Evolutionary conservation across 768 basidiomycete species (phyloP).

Genomic region (Gymnopilus junonius): DNA sequence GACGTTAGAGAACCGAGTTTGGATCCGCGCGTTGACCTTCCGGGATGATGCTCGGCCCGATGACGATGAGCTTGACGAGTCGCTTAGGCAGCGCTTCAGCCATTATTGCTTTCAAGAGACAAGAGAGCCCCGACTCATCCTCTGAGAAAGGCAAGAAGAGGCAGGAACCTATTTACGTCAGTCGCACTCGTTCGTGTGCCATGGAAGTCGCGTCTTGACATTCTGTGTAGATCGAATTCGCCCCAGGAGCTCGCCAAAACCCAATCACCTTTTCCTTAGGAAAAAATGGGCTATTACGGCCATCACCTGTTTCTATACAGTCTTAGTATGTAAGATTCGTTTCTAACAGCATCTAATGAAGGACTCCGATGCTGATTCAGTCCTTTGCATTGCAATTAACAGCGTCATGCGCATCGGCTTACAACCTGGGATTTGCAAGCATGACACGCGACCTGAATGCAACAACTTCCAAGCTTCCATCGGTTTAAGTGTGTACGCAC

Average conservation of each 20-base stretch:
- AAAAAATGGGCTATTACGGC: conserved; percentile 53
- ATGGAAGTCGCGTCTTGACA: not conserved
- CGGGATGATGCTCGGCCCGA: conserved; percentile 29
- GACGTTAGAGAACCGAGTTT: conserved; percentile 36
- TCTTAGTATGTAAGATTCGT: conserved; percentile 48
- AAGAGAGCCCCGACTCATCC: not conserved
- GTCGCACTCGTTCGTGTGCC: conserved; percentile 7
- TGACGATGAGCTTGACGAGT: conserved; percentile 36
- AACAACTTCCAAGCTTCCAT: conserved; percentile 47
- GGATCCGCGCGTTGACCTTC: conserved; percentile 41
- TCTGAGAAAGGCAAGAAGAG: conserved; percentile 16
- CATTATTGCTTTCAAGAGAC: conserved; percentile 30
- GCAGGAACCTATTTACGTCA: conserved; percentile 25
- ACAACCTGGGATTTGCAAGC: conserved; percentile 57
- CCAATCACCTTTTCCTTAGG: conserved; percentile 42
- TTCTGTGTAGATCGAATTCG: conserved; percentile 28
- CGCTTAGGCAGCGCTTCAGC: conserved; percentile 33
- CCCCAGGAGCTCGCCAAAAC: conserved; percentile 29
- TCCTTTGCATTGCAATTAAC: not conserved
- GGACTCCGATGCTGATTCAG: conserved; percentile 22
- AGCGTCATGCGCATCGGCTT: conserved; percentile 59
- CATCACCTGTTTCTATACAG: conserved; percentile 51
- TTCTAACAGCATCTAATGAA: conserved; percentile 11
- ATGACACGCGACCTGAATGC: conserved; percentile 59
- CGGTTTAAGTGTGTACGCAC: conserved; percentile 54